A percentile compares a stretch with the other conserved stretches of the same genome.
phyloP scores from a whole-genome alignment of 2,329 filamentous ascomycete species.

The Fusarium circinatum region DNA sequence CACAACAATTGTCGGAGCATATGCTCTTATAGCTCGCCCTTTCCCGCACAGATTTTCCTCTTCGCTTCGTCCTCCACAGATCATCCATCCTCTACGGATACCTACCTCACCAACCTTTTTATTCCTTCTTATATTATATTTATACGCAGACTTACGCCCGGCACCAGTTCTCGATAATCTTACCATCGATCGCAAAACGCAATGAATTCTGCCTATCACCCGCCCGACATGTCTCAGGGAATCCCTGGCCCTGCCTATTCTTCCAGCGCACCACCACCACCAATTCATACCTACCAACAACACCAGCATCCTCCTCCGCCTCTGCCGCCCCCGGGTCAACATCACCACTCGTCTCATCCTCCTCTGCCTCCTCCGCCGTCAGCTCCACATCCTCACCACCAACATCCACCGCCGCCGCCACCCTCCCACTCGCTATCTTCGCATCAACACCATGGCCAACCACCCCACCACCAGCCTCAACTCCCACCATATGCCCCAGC shows the following conservation, averaged over 20 bases:
- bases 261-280: constrained; percentile 27
- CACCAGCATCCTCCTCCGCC: constrained; percentile 39
- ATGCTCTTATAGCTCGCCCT: constrained; percentile 33
- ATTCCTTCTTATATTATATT: background rate
- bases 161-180: background rate
- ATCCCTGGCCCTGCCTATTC: constrained; percentile 43
- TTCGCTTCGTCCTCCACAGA: constrained; percentile 13
- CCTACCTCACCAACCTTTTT: background rate
- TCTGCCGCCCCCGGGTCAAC: constrained; percentile 34
- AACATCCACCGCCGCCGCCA: constrained; percentile 19
- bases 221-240: constrained; percentile 47
- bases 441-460: constrained; percentile 33
- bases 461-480: constrained; percentile 32
- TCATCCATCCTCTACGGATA: background rate
- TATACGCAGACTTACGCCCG: constrained; percentile 3
- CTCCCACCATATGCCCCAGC: constrained; percentile 35
- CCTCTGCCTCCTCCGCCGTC: constrained; percentile 23
- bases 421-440: constrained; percentile 38
- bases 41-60: constrained; percentile 9
- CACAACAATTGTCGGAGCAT: constrained; percentile 11
- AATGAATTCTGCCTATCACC: constrained; percentile 49
- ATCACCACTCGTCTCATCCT: constrained; percentile 36
- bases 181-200: constrained; percentile 1
- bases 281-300: constrained; percentile 41
- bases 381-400: constrained; percentile 24